These are phyloP conservation scores for Mikania micrantha DNA, from an alignment of 129 eudicot species.

Conservation along the genomic window DNA sequence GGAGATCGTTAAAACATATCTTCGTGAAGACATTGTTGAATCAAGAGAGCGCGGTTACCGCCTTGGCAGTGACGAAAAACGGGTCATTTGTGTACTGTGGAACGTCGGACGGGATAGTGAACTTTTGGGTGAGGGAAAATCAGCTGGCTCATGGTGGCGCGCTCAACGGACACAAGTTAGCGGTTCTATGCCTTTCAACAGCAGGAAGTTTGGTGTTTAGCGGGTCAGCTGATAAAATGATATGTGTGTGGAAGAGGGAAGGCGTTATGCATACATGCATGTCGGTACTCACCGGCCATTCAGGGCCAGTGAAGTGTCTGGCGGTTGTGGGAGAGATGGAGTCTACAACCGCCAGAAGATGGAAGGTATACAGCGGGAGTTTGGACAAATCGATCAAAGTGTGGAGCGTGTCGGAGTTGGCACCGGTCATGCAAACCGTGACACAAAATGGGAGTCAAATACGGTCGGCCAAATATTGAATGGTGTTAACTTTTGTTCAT, in stretches of 20 bases:
- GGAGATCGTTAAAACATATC: conserved; percentile 31
- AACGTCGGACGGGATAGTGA: conserved; percentile 81
- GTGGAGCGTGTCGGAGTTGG: conserved; percentile 80
- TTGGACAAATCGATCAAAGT: conserved; percentile 86
- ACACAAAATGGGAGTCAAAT: conserved; percentile 14
- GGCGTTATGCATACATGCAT: conserved; percentile 55
- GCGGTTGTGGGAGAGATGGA: conserved; percentile 55
- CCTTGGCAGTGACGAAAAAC: conserved; percentile 39
- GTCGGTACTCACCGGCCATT: conserved; percentile 64
- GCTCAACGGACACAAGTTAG: conserved; percentile 77
- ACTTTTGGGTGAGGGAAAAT: conserved; percentile 68
- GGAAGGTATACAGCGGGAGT: conserved; percentile 92
- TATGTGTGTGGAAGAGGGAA: conserved; percentile 89
- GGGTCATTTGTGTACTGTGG: conserved; percentile 66
- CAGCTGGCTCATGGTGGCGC: conserved; percentile 64
- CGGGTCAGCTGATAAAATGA: conserved; percentile 89
- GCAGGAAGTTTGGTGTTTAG: conserved; percentile 69
- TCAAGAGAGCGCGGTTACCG: conserved; percentile 83
- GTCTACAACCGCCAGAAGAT: conserved; percentile 16
- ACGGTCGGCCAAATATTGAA: conserved; percentile 24
- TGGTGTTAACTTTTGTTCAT: too few relatives aligned
- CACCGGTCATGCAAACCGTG: conserved; percentile 30
- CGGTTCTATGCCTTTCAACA: conserved; percentile 68
- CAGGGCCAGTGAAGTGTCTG: conserved; percentile 78
- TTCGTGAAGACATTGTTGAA: conserved; percentile 47